Base-by-base conservation (phyloP, 805 yeast species). In the Alloascoidea hylecoeti region DNA sequence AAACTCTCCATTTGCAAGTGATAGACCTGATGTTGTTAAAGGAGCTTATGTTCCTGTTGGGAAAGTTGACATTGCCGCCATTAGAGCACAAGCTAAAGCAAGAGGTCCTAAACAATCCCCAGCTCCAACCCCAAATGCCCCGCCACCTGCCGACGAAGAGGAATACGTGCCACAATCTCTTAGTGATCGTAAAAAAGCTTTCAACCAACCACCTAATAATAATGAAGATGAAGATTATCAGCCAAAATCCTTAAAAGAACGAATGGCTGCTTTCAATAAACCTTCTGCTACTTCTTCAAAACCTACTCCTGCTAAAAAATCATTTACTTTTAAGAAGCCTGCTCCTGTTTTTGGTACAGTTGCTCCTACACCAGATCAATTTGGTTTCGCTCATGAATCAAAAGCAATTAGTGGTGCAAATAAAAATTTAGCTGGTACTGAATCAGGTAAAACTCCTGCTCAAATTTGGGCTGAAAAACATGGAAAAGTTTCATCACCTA, bases 391-490 rank as follows among this genome's bases (percentile, higher is more conserved):
- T 45, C n/a, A n/a, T 23, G 56, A 55, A 3, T 14, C 41, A 3
- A 66, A 69, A 42, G 57, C 67, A 3, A 67, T 69, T 35, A 74
- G 76, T 39, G 89, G 84, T 32, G 60, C 75, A 37, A 66, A 72
- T 18, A 66, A 73, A 53, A 58, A 58, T 48, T 78, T 71, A 53
- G 92, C 72, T 44, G n/a, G n/a, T n/a, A 61, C 78, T 39, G 70
- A 70, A 43, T 71, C 68, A 43, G 96, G 95, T 43, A 82, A 84
- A 57, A 81, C 95, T 4, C 96, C 96, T 16, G 96, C 96, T 18
- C 96, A 86, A 60, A 50, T 83, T 18, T 86, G 96, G 96, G 96
- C 96, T 16, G 96, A 81, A 53, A 81, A 78, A 61, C 75, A 78
- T 52, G 94, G 85, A 36, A 68, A 76, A 53, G 73, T 64, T 23